A percentile compares a stretch with the other conserved stretches of the same genome.
Evolutionary conservation across 805 yeast genomes (phyloP).

Genomic region (Kuraishia floccosa): DNA sequence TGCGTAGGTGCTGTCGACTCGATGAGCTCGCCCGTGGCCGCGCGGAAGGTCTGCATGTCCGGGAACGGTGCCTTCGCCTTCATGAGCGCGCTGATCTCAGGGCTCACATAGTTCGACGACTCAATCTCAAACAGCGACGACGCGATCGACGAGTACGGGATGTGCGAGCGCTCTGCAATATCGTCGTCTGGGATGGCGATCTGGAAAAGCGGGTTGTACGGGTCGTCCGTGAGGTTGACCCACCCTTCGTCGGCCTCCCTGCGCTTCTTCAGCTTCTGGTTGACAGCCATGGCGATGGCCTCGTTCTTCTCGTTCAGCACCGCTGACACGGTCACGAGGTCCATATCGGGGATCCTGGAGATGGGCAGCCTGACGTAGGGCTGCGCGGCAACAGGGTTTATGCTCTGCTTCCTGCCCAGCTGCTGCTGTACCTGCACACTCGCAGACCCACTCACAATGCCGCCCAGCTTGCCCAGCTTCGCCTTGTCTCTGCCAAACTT

Average conservation of each 20-base stretch:
- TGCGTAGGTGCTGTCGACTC: conserved; percentile 37
- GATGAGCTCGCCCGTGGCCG: conserved; percentile 37
- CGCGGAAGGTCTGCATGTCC: conserved; percentile 32
- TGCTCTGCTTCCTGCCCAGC: conserved; percentile 2
- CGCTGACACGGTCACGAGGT: conserved; percentile 69
- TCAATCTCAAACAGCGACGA: conserved; percentile 56
- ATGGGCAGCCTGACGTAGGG: conserved; percentile 84
- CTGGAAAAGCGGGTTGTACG: conserved; percentile 71
- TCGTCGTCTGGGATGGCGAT: conserved; percentile 39
- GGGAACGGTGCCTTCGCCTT: conserved; percentile 34
- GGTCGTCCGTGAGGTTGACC: conserved; percentile 80
- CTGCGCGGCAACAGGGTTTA: conserved; percentile 34
- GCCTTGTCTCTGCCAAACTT: conserved; percentile 1
- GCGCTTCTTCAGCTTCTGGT: conserved; percentile 68
- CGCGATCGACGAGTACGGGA: conserved; percentile 75
- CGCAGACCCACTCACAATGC: conserved; percentile 2
- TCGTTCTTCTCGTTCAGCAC: conserved; percentile 65
- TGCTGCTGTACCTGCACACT: conserved; percentile 5
- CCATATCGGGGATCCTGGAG: conserved; percentile 89
- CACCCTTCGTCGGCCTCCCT: conserved; percentile 61
- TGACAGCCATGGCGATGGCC: conserved; percentile 73
- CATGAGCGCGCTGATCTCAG: conserved; percentile 26
- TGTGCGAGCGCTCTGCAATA: conserved; percentile 44
- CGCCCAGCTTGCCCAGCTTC: conserved; percentile 4
- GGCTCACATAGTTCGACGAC: conserved; percentile 41